Percentiles rank a stretch among this genome's conserved stretches.
Conservation (phyloP, 371 early-diverging fungal genomes). For the Chytridiales sp. region DNA sequence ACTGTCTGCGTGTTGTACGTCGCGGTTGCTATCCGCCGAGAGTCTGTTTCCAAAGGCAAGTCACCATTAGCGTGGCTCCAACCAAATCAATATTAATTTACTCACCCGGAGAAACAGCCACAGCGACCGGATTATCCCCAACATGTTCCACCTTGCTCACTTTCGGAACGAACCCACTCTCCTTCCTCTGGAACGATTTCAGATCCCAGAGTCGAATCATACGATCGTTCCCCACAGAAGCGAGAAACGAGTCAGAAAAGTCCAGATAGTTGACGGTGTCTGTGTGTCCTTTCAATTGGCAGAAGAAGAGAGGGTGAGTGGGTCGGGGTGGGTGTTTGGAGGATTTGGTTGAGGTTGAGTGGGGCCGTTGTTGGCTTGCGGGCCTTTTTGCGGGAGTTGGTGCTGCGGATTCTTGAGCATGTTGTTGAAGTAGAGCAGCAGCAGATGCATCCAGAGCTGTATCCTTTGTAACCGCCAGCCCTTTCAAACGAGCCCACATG, state of each 20-base stretch:
- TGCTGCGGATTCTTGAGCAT: too few species aligned
- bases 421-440: too few species aligned
- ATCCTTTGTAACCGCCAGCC: too few species aligned
- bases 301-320: background rate
- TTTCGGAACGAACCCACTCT: constrained; percentile 6
- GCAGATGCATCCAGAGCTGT: too few species aligned
- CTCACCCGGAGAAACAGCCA: background rate
- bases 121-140: background rate
- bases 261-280: background rate
- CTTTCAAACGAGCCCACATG: too few species aligned
- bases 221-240: background rate
- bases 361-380: too few species aligned
- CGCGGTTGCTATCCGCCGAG: too few species aligned
- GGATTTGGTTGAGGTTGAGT: background rate
- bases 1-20: too few species aligned
- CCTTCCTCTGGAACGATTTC: background rate
- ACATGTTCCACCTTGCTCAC: constrained; percentile 6
- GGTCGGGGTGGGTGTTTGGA: constrained; percentile 4
- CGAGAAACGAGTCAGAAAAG: background rate
- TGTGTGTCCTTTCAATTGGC: constrained; percentile 3
- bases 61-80: too few species aligned
- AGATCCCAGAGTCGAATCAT: background rate
- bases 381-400: too few species aligned
- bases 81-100: too few species aligned
- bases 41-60: too few species aligned